Conservation (phyloP, 1,284 basidiomycete species). For the Malassezia cuniculi region DNA sequence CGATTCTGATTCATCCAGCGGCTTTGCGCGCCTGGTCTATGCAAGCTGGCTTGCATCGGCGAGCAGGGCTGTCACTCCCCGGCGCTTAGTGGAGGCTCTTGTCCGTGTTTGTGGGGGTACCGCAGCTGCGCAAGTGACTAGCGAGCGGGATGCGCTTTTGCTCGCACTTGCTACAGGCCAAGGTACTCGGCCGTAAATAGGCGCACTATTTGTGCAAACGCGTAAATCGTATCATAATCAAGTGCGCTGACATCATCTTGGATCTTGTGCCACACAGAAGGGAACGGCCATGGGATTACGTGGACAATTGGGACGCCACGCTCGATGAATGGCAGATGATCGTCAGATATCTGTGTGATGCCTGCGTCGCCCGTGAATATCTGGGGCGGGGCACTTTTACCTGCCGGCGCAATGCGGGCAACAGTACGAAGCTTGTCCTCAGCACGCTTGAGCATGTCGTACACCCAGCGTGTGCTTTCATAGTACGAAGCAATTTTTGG, state of each 20-base stretch:
- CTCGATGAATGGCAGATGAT: constrained; percentile 79
- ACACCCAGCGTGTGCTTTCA: constrained; percentile 28
- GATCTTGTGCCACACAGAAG: constrained; percentile 76
- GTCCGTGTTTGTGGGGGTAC: background rate
- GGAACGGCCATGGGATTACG: constrained; percentile 79
- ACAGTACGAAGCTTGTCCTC: constrained; percentile 27
- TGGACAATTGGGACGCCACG: constrained; percentile 79
- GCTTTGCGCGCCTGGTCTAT: no score
- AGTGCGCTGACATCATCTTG: constrained; percentile 80
- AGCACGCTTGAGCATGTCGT: constrained; percentile 17
- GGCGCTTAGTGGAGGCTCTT: background rate
- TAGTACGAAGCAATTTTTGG: constrained; percentile 32
- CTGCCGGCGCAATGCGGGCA: no score
- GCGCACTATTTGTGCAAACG: constrained; percentile 69
- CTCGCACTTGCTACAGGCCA: constrained; percentile 48
- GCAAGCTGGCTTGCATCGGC: constrained; percentile 7
- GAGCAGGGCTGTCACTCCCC: background rate
- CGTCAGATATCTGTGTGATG: constrained; percentile 52
- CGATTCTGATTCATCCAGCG: no score
- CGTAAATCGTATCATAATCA: constrained; percentile 68
- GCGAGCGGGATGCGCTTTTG: constrained; percentile 3
- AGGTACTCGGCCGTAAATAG: constrained; percentile 85
- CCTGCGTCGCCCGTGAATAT: constrained; percentile 7
- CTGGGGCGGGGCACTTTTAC: no score
- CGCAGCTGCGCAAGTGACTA: background rate